Base-by-base conservation (phyloP, 202 grass and related monocot species). In the Brachypodium distachyon region DNA sequence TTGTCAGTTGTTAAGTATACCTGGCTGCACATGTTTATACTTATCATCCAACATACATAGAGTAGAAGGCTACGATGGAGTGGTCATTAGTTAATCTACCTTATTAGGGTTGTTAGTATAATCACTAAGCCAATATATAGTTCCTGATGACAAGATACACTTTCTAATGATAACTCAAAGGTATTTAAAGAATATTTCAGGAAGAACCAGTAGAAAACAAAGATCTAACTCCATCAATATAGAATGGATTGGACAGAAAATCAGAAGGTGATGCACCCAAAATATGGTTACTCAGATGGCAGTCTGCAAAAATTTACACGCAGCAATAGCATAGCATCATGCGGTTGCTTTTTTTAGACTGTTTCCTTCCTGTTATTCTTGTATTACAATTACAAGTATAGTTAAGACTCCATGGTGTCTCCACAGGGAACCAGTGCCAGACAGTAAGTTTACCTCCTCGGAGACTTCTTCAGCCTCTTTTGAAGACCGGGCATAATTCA, bases 391-490 rank as follows among this genome's bases (percentile, higher is more conserved):
- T n/a, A n/a, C n/a, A n/a, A n/a, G 27, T 5, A 22, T 19, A 8
- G 48, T 27, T 12, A 1, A 2, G 16, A 5, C 12, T 60, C n/a
- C 46, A 26, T 49, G 50, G 39, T 11, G 27, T 67, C 42, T 53
- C 26, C 17, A 29, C 41, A 53, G 17, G 21, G 44, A 11, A 42
- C 19, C 8, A 77, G 1, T 67, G 41, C 32, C 9, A 67, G 12
- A n/a, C 1, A 13, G 42, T 18, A 61, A 27, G 42, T 56, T 76
- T 56, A 98, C 96, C 89, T 90, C 91, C 78, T 98, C 70, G 21
- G 92, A 92, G 22, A 95, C 96, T 51, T 92, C 96, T 83, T 99
- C 92, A 65, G 92, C 96, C 83, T 99, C 96, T 76, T 95, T 93
- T 37, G 96, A 85, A 27, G 96, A 99, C 9, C 92, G 87, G n/a